Conservation (phyloP, 805 yeast species). For the Teunomyces barrocoloradensis region DNA sequence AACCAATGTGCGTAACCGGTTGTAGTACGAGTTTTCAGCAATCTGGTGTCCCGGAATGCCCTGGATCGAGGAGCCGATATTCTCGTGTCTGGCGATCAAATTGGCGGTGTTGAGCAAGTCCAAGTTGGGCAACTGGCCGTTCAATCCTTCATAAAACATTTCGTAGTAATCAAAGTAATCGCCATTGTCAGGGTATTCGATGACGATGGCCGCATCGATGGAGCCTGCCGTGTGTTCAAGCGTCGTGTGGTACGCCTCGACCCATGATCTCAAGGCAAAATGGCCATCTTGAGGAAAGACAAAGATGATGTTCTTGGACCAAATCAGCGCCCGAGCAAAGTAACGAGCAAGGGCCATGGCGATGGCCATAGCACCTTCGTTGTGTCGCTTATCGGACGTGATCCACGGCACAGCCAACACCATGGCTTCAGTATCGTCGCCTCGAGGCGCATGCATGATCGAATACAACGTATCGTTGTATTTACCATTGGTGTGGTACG, state of each 20-base stretch:
- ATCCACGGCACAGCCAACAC: slow-evolving; percentile 87
- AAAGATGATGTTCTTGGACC: slow-evolving; percentile 92
- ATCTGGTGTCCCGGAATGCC: slow-evolving; percentile 48
- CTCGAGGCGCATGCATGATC: slow-evolving; percentile 86
- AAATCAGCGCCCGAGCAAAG: slow-evolving; percentile 81
- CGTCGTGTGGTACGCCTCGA: slow-evolving; percentile 84
- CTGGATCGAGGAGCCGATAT: slow-evolving; percentile 66
- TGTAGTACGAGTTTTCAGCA: slow-evolving; percentile 45
- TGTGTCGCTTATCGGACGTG: slow-evolving; percentile 60
- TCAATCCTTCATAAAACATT: slow-evolving; percentile 78
- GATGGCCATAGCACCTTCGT: slow-evolving; percentile 78
- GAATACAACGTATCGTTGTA: slow-evolving; percentile 62
- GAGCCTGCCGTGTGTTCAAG: slow-evolving; percentile 90
- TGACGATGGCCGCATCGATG: slow-evolving; percentile 82
- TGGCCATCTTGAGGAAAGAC: slow-evolving; percentile 76
- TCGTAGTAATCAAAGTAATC: slow-evolving; percentile 78
- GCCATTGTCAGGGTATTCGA: slow-evolving; percentile 67
- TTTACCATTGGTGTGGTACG: slow-evolving; percentile 37
- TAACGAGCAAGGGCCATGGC: slow-evolving; percentile 73
- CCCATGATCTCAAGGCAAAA: slow-evolving; percentile 79
- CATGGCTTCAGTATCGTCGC: slow-evolving; percentile 95
- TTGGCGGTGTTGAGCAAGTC: slow-evolving; percentile 84
- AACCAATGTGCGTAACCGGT: slow-evolving; percentile 57
- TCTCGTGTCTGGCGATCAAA: slow-evolving; percentile 72
- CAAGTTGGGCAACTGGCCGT: slow-evolving; percentile 93